phyloP scores from a whole-genome alignment of 2,329 filamentous ascomycete genomes.

The Alternaria novae-zelandiae region DNA sequence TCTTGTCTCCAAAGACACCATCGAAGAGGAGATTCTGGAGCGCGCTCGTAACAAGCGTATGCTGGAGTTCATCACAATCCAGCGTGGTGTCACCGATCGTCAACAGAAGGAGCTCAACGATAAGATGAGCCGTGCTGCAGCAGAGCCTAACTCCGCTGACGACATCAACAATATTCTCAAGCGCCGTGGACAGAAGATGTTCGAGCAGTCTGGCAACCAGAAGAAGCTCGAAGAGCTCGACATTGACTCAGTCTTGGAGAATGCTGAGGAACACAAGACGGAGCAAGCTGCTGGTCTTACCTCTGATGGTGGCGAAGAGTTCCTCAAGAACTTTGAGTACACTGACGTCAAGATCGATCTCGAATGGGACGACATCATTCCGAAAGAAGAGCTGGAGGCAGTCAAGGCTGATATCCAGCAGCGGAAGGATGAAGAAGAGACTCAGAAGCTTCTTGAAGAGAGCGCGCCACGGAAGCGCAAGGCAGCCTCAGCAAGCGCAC shows the following conservation, averaged over 20 bases:
- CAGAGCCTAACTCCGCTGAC: constrained; percentile 87
- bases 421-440: constrained; percentile 80
- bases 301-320: constrained; percentile 95
- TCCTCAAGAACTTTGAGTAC: constrained; percentile 87
- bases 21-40: constrained; percentile 97
- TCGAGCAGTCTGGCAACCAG: constrained; percentile 96
- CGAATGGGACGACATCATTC: constrained; percentile 98
- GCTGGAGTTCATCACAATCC: constrained; percentile 96
- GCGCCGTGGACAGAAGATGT: constrained; percentile 98
- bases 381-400: constrained; percentile 85
- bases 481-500: constrained; percentile 65
- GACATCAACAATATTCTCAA: constrained; percentile 97
- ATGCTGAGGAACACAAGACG: constrained; percentile 95
- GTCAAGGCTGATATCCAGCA: constrained; percentile 90
- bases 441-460: constrained; percentile 81
- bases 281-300: constrained; percentile 94
- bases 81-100: constrained; percentile 94
- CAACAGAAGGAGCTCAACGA: constrained; percentile 75
- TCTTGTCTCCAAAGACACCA: constrained; percentile 95
- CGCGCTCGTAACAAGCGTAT: constrained; percentile 96
- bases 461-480: constrained; percentile 80
- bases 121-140: constrained; percentile 72
- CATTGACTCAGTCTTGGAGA: constrained; percentile 95
- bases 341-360: constrained; percentile 97
- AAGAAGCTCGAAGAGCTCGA: constrained; percentile 96